phyloP scores from a whole-genome alignment of 176 grass and related monocot species.

The Urochloa ruziziensis region DNA sequence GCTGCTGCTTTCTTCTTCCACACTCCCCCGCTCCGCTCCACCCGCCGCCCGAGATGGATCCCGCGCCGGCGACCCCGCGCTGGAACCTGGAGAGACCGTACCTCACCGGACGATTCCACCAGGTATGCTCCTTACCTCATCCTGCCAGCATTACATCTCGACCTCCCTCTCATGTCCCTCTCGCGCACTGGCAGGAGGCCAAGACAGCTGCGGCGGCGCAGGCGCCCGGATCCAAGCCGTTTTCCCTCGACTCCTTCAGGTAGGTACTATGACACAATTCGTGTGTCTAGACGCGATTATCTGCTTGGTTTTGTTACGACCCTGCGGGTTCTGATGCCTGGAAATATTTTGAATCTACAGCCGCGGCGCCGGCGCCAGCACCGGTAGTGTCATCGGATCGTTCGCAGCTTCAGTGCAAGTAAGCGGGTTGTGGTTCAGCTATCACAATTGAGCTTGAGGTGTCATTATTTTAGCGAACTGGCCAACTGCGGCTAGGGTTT shows the following conservation, averaged over 20 bases:
- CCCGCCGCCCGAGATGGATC: constrained; percentile 45
- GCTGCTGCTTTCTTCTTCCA: constrained; percentile 6
- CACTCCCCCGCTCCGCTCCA: not conserved
- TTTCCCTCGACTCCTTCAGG: constrained; percentile 66
- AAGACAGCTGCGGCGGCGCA: constrained; percentile 48
- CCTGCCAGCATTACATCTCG: not conserved
- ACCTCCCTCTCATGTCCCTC: not conserved
- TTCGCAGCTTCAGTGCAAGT: constrained; percentile 90
- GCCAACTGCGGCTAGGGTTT: constrained; percentile 25
- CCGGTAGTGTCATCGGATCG: constrained; percentile 80
- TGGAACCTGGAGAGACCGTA: constrained; percentile 92
- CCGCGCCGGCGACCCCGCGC: constrained; percentile 63
- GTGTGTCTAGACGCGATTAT: not conserved
- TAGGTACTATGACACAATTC: not conserved
- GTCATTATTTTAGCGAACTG: not conserved
- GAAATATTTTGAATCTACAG: constrained; percentile 35
- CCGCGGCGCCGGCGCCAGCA: constrained; percentile 53
- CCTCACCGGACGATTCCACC: constrained; percentile 89
- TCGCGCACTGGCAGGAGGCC: constrained; percentile 55
- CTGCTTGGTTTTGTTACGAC: not conserved
- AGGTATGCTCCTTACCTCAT: constrained; percentile 41
- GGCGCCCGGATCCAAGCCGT: constrained; percentile 49
- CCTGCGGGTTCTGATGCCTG: constrained; percentile 29
- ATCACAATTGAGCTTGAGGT: not conserved
- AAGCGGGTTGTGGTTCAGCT: not conserved